Base-by-base conservation (phyloP, 2,329 filamentous ascomycete species). In the Pyricularia pennisetigena region DNA sequence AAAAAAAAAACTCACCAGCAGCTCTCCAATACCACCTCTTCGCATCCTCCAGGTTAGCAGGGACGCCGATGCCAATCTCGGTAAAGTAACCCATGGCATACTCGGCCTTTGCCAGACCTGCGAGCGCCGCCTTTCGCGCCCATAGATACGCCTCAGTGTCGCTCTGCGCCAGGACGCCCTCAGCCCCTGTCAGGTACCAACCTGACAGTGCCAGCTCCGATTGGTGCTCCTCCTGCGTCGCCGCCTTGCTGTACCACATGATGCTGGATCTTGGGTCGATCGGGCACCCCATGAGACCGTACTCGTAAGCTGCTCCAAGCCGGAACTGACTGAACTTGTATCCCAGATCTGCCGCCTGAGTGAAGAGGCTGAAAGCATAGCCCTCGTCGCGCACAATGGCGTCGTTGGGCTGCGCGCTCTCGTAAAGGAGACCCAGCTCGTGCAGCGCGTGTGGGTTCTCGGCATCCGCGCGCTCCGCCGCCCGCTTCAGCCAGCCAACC, bases 21-120 rank as follows among this genome's bases (percentile, higher is more conserved):
- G 95, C 94, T 77, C 94, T 86, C 86, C 94, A 97, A 80, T 99
- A 99, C 95, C 95, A 99, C 73, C 93, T 87, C 83, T 97, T 97
- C 26, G 94, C 95, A 79, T 98, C 95, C 74, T 99, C 95, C 73
- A 97, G 74, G 76, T 94, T 96, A 9, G 91, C 88, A 20, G 90
- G 84, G 71, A 92, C 89, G 32, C 95, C 95, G 73, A 99, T 98
- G 14, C 95, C 95, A 65, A 95, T 90, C 79, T 99, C 95, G 0
- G 92, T 96, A 76, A 97, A 97, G 79, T 98, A 97, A 0, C 95
- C 95, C 91, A 99, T 97, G 0, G 94, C 95, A 79, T 97, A 98
- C 80, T 98, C 92, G 0, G 95, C 95, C 82, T 98, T 99, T 8
- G 93, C 89, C 54, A 97, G 80, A 2, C 94, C 93, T 3, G 93